Evolutionary conservation across 108 stramenopile genomes (phyloP).

Genomic region (Fistulifera pelliculosa): DNA sequence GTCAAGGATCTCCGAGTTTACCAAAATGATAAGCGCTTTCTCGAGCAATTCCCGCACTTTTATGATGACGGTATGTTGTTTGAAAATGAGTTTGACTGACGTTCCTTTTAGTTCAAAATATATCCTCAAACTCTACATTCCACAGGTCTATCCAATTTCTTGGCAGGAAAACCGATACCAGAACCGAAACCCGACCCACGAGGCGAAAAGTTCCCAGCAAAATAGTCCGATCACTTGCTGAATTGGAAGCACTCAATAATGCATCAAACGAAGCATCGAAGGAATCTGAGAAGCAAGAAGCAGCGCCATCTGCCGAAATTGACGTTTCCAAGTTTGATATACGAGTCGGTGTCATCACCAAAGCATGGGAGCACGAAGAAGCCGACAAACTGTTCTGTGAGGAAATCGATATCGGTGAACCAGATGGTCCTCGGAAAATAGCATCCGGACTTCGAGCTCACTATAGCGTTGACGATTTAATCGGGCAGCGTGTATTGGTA

Average conservation of each 20-base stretch:
- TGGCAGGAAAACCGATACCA: conserved; percentile 11
- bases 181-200: conserved; percentile 9
- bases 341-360: conserved; percentile 64
- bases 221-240: conserved; percentile 12
- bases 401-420: conserved; percentile 91
- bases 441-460: conserved; percentile 80
- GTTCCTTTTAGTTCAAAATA: background rate
- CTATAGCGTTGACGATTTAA: conserved; percentile 64
- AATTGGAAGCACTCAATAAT: conserved; percentile 4
- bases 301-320: conserved; percentile 12
- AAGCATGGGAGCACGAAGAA: conserved; percentile 86
- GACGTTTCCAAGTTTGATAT: conserved; percentile 72
- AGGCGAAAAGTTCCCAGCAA: conserved; percentile 3
- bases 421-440: conserved; percentile 54
- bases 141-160: conserved; percentile 3
- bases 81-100: background rate
- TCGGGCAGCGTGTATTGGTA: conserved; percentile 72
- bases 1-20: conserved; percentile 93
- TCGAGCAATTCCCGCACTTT: conserved; percentile 68
- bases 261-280: conserved; percentile 6
- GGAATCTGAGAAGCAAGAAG: conserved; percentile 11
- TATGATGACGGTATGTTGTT: conserved; percentile 23
- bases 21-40: conserved; percentile 86
- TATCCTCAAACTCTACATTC: background rate
- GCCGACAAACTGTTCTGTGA: conserved; percentile 91